Evolutionary conservation across 768 basidiomycete genomes (phyloP).

Genomic region (Rhizopogon vesiculosus): DNA sequence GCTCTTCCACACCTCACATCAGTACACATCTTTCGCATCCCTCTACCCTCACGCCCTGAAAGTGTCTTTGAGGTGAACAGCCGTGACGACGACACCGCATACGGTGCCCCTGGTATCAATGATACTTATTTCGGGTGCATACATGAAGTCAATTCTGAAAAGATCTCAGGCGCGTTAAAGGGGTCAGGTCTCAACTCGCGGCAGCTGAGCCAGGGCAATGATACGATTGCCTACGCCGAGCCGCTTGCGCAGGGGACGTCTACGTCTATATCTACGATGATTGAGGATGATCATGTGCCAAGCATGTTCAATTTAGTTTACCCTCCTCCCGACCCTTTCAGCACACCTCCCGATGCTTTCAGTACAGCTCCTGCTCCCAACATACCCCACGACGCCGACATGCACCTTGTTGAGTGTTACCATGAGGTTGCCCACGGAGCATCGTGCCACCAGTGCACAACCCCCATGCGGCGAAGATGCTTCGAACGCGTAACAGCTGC

Average conservation of each 20-base stretch:
- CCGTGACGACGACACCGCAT: background rate
- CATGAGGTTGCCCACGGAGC: background rate
- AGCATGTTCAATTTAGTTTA: background rate
- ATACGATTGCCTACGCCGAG: too few relatives aligned
- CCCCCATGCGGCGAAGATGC: background rate
- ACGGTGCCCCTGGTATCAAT: slow-evolving; percentile 1
- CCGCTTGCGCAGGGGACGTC: too few relatives aligned
- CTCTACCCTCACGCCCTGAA: background rate
- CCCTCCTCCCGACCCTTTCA: background rate
- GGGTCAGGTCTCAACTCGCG: too few relatives aligned
- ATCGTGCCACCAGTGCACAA: background rate
- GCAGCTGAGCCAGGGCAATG: too few relatives aligned
- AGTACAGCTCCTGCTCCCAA: too few relatives aligned
- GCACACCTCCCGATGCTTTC: background rate
- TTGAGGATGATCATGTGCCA: slow-evolving; percentile 1
- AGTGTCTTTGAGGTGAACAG: background rate
- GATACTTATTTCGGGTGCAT: background rate
- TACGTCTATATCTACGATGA: background rate
- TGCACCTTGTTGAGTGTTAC: background rate
- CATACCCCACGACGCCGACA: background rate
- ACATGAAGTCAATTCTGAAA: slow-evolving; percentile 11
- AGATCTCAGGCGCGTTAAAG: slow-evolving; percentile 3
- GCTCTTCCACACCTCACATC: slow-evolving; percentile 32
- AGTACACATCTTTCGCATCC: slow-evolving; percentile 30
- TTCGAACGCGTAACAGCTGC: too few relatives aligned